These are phyloP conservation scores for Pisolithus thermaeus DNA, from an alignment of 1,284 basidiomycete genomes.

Conservation along the genomic window DNA sequence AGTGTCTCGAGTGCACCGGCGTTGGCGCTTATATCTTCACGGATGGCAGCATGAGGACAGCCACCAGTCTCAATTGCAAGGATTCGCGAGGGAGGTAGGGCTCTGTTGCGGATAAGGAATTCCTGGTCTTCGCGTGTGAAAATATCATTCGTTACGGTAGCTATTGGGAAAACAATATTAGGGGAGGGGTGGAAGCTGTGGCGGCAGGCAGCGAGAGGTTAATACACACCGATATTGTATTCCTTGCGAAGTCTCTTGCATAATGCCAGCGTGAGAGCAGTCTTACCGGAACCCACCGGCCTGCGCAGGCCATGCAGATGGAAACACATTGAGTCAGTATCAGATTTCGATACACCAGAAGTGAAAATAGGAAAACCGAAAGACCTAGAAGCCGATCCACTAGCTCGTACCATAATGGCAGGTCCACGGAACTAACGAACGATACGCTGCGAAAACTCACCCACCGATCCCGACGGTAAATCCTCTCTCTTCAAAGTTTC, in stretches of 20 bases:
- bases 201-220: slow-evolving; percentile 11
- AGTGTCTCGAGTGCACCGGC: slow-evolving; percentile 92
- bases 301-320: slow-evolving; percentile 34
- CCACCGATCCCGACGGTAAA: slow-evolving; percentile 98
- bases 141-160: slow-evolving; percentile 94
- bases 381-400: neutral
- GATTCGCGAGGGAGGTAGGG: slow-evolving; percentile 81
- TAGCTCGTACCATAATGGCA: neutral
- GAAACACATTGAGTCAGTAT: neutral
- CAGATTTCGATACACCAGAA: neutral
- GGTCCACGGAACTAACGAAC: neutral
- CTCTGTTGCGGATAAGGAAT: slow-evolving; percentile 90
- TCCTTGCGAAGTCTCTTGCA: slow-evolving; percentile 78
- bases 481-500: slow-evolving; percentile 90
- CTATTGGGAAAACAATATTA: slow-evolving; percentile 37
- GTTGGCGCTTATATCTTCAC: slow-evolving; percentile 97
- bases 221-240: slow-evolving; percentile 78
- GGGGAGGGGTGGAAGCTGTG: neutral
- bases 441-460: slow-evolving; percentile 34
- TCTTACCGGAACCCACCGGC: slow-evolving; percentile 97
- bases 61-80: slow-evolving; percentile 96
- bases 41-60: slow-evolving; percentile 92
- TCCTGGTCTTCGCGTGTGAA: slow-evolving; percentile 98
- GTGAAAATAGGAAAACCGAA: neutral
- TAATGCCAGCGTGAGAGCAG: slow-evolving; percentile 89